phyloP scores from a whole-genome alignment of 495 filamentous ascomycete genomes.

The Podospora anserina region DNA sequence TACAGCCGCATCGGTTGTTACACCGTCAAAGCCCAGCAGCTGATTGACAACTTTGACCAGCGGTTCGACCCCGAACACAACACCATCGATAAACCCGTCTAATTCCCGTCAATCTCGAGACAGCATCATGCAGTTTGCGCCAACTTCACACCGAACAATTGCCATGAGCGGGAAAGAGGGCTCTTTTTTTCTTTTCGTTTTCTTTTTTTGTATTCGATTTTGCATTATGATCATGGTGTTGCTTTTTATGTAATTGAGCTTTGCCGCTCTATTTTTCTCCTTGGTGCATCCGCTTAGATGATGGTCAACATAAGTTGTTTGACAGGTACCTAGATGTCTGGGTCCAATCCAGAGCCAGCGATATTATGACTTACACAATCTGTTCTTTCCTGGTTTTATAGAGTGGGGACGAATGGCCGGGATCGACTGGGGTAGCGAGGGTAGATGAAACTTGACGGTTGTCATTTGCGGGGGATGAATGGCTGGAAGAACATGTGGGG shows the following conservation, averaged over 20 bases:
- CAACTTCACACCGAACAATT: background rate
- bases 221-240: too few relatives aligned
- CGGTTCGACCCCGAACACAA: background rate
- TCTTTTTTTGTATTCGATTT: too few relatives aligned
- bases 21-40: background rate
- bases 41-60: background rate
- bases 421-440: background rate
- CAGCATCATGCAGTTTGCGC: background rate
- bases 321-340: background rate
- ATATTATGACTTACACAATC: background rate
- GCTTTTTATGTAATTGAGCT: too few relatives aligned
- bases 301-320: background rate
- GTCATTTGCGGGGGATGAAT: background rate
- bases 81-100: background rate
- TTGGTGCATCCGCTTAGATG: background rate
- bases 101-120: background rate
- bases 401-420: background rate
- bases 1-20: conserved; percentile 1
- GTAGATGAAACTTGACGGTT: background rate
- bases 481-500: background rate
- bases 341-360: background rate
- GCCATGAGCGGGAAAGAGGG: too few relatives aligned
- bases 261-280: too few relatives aligned
- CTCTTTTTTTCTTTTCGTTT: background rate
- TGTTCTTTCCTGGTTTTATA: background rate